A percentile compares a stretch with the other conserved stretches of the same genome.
phyloP scores from a whole-genome alignment of 768 basidiomycete genomes.

The Xanthoconium stramineum region DNA sequence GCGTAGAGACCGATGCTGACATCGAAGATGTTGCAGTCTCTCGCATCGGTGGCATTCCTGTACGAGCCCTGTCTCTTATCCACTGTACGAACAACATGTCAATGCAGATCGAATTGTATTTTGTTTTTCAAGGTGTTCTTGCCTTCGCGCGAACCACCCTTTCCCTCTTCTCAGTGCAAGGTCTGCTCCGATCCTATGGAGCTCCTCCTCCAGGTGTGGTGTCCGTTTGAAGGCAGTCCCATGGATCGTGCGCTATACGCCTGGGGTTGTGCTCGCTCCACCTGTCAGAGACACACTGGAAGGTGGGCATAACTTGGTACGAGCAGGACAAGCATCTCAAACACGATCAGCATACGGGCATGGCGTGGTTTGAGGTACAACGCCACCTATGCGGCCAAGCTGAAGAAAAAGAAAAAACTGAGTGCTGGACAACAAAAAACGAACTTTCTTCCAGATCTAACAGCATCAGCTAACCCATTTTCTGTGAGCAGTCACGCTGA shows the following conservation, averaged over 20 bases:
- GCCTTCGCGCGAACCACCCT: slow-evolving; percentile 55
- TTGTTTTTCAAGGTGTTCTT: slow-evolving; percentile 66
- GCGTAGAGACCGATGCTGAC: slow-evolving; percentile 54
- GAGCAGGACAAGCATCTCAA: slow-evolving; percentile 11
- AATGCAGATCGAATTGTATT: slow-evolving; percentile 45
- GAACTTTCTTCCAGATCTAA: slow-evolving; percentile 23
- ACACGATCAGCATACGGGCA: slow-evolving; percentile 60
- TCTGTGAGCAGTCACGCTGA: slow-evolving; percentile 42
- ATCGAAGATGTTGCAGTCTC: slow-evolving; percentile 78
- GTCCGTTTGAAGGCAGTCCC: slow-evolving; percentile 80
- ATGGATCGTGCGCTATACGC: slow-evolving; percentile 84
- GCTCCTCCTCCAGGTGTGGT: slow-evolving; percentile 85
- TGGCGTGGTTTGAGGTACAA: slow-evolving; percentile 78
- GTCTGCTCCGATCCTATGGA: slow-evolving; percentile 73
- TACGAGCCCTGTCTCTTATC: slow-evolving; percentile 54
- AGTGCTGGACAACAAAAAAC: slow-evolving; percentile 39
- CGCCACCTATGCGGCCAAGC: slow-evolving; percentile 68
- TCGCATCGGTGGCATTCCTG: slow-evolving; percentile 87
- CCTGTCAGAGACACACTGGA: slow-evolving; percentile 73
- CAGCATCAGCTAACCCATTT: slow-evolving; percentile 61
- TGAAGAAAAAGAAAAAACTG: slow-evolving; percentile 51
- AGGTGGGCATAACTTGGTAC: slow-evolving; percentile 50
- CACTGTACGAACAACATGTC: slow-evolving; percentile 43
- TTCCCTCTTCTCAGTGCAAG: slow-evolving; percentile 67
- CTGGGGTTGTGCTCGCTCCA: slow-evolving; percentile 71